Base-by-base conservation (phyloP, 1,139 yeast genomes). In the Geotrichum phurueaensis region DNA sequence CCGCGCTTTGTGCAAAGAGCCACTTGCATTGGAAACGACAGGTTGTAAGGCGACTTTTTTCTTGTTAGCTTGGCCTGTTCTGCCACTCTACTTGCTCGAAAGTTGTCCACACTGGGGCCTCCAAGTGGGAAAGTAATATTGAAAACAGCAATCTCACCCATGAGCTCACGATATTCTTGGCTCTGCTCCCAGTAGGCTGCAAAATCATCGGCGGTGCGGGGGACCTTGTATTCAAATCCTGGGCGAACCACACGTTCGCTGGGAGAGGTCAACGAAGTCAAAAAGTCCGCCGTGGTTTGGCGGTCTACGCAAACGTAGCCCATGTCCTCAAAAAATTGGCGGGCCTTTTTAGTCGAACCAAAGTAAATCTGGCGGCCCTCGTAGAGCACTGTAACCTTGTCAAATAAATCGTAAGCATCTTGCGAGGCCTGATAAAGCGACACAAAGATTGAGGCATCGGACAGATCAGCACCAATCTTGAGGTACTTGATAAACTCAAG, bases 371-470 rank as follows among this genome's bases (percentile, higher is more conserved):
- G 95, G 68, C 85, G 81, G 57, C 96, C 96, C 65, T 83, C 85
- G 69, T 88, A 87, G 51, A 89, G 75, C 23, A 89, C 84, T 52
- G 84, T 77, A 12, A 86, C 95, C 65, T 85, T 84, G 73, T 88
- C 92, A 69, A 89, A 89, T 62, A 84, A 73, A 60, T 86, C 84
- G 70, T 87, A 89, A 65, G 87, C 87, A 69, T 83, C 87, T 75
- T 87, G 89, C 43, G 89, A 84, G 66, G 91, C 89, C 75, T 89
- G 96, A 73, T 89, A 89, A 62, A 89, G 85, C 33, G 96, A 90
- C 64, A 89, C 87, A 55, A 87, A 75, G 1, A 90, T 84, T 27
- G 92, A 80, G 18, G 83, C 78, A 36, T 81, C 81, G 60, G 82
- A 75, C 57, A 87, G 74, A 49, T 81, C 76, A 2, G 95, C 87